phyloP scores from a whole-genome alignment of 2,329 filamentous ascomycete species.

The Beauveria medogensis region DNA sequence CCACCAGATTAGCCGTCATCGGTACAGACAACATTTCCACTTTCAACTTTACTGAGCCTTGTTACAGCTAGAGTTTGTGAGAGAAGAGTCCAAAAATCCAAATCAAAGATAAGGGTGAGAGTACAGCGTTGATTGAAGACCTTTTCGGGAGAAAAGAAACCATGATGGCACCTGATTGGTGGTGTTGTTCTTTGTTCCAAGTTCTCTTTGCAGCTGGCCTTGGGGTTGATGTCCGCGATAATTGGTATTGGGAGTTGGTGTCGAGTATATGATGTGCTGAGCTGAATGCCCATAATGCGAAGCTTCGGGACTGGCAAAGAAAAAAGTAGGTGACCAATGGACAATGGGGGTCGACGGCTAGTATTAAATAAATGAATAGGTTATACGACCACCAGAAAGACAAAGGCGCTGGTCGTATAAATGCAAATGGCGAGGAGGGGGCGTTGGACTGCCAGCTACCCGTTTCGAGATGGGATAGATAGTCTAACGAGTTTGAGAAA shows the following conservation, averaged over 20 bases:
- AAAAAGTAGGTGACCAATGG: background rate
- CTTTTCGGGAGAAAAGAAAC: background rate
- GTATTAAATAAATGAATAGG: constrained; percentile 9
- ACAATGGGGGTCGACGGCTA: constrained; percentile 5
- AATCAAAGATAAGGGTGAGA: background rate
- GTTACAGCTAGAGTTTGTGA: background rate
- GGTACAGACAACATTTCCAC: background rate
- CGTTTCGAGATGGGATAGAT: background rate
- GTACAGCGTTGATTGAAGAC: background rate
- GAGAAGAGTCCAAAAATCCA: background rate
- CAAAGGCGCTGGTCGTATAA: constrained; percentile 1
- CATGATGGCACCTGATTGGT: background rate
- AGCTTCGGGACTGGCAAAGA: background rate
- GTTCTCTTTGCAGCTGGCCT: background rate
- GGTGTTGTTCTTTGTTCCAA: background rate
- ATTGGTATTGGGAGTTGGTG: background rate
- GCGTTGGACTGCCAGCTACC: constrained; percentile 5
- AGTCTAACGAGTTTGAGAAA: background rate
- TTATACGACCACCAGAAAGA: background rate
- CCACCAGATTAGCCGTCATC: background rate
- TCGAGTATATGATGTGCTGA: background rate
- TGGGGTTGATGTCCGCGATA: background rate
- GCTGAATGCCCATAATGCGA: background rate
- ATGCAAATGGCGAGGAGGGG: background rate
- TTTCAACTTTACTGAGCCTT: background rate